Percentiles rank a stretch among this genome's conserved stretches.
phyloP scores from a whole-genome alignment of 1,284 basidiomycete species.

The Rhodotorula sp. region DNA sequence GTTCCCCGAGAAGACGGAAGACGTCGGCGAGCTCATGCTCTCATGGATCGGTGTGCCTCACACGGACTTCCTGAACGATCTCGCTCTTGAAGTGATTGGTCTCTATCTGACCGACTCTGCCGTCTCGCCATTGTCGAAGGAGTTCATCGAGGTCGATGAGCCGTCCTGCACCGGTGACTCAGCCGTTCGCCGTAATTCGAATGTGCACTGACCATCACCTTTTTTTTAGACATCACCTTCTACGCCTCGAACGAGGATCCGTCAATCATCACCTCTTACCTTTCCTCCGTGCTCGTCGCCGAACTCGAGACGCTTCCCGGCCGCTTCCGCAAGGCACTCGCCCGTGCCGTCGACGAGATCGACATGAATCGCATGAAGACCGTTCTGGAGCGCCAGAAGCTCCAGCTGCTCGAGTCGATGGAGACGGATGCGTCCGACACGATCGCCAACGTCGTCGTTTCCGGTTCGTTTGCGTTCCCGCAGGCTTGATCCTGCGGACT shows the following conservation, averaged over 20 bases:
- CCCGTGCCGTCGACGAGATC: constrained; percentile 68
- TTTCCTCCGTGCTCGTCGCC: constrained; percentile 81
- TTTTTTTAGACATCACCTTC: constrained; percentile 77
- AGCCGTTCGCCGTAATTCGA: not conserved
- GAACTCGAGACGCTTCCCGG: constrained; percentile 70
- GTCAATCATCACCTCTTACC: constrained; percentile 71
- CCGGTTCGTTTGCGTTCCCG: constrained; percentile 40
- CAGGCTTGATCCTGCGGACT: constrained; percentile 61
- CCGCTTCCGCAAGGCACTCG: constrained; percentile 69
- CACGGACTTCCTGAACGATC: constrained; percentile 70
- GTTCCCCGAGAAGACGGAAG: constrained; percentile 98
- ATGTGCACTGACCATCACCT: constrained; percentile 52
- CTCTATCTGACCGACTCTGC: constrained; percentile 87
- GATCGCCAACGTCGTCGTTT: constrained; percentile 49
- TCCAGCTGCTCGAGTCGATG: constrained; percentile 49
- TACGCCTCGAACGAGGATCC: constrained; percentile 70
- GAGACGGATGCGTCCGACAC: constrained; percentile 51
- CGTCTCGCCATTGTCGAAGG: constrained; percentile 86
- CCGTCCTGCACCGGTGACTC: constrained; percentile 70
- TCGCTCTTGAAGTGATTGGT: constrained; percentile 82
- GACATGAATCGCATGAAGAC: constrained; percentile 90
- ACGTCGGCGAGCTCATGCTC: constrained; percentile 76
- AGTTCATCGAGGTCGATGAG: constrained; percentile 86
- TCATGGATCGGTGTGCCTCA: constrained; percentile 70
- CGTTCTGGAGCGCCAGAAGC: constrained; percentile 80